phyloP scores from a whole-genome alignment of 768 basidiomycete genomes.

The Mycena chlorophos region DNA sequence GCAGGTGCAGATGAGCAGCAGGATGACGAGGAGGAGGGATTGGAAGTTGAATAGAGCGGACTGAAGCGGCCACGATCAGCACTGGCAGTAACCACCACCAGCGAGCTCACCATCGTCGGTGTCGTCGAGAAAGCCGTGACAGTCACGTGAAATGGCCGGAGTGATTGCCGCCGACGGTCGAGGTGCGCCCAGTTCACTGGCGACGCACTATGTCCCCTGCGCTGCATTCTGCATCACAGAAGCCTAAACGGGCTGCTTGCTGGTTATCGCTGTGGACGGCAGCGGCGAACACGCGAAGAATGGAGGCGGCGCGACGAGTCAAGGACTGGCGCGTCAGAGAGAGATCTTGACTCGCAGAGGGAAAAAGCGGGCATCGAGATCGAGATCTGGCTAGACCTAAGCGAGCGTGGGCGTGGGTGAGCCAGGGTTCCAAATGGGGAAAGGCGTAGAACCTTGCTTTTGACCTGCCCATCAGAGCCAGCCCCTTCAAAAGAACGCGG shows the following conservation, averaged over 20 bases:
- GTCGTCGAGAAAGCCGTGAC: background rate
- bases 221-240: too few species aligned
- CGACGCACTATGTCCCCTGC: too few species aligned
- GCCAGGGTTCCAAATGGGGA: too few species aligned
- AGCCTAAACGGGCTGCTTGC: too few species aligned
- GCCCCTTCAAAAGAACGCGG: background rate
- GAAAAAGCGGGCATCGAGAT: background rate
- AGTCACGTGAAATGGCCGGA: background rate
- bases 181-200: too few species aligned
- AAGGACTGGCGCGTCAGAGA: background rate
- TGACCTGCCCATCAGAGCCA: background rate
- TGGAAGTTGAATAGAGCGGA: conserved; percentile 99
- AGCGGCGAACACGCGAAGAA: background rate
- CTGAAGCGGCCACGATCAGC: conserved; percentile 27
- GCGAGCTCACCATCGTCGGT: background rate
- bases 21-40: conserved; percentile 88
- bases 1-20: conserved; percentile 94
- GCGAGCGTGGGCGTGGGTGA: too few species aligned
- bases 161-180: too few species aligned
- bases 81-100: background rate
- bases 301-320: background rate
- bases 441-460: too few species aligned
- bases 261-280: background rate
- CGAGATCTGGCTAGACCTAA: too few species aligned
- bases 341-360: background rate